phyloP scores from a whole-genome alignment of 495 filamentous ascomycete species.

The Pseudomonodictys pantanalensis region DNA sequence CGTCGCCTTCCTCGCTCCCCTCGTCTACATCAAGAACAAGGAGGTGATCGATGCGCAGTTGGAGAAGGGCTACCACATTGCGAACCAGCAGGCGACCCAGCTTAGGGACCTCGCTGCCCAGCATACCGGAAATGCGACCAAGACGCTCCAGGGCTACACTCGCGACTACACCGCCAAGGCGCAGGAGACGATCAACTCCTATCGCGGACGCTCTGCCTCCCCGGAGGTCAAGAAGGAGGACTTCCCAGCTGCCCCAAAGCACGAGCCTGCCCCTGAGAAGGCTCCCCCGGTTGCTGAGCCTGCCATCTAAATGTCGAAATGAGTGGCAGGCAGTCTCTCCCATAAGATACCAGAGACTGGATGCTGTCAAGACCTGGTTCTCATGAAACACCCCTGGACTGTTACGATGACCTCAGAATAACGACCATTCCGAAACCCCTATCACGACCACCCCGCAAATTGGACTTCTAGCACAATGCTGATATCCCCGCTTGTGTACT shows the following conservation, averaged over 20 bases:
- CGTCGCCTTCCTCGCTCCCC: slow-evolving; percentile 77
- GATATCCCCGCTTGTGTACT: too few relatives aligned
- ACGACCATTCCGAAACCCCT: too few relatives aligned
- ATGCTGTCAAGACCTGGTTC: too few relatives aligned
- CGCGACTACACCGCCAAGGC: slow-evolving; percentile 33
- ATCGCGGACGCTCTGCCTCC: slow-evolving; percentile 36
- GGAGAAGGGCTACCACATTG: slow-evolving; percentile 62
- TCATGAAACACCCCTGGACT: too few relatives aligned
- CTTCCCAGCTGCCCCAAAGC: slow-evolving; percentile 63
- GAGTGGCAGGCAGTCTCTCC: neutral
- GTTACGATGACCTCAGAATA: too few relatives aligned
- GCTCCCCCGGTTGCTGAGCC: slow-evolving; percentile 20
- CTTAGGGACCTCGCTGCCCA: slow-evolving; percentile 75
- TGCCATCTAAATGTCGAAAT: slow-evolving; percentile 1
- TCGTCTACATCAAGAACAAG: slow-evolving; percentile 89
- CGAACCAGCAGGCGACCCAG: slow-evolving; percentile 79
- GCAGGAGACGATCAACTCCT: slow-evolving; percentile 24
- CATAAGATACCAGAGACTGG: too few relatives aligned
- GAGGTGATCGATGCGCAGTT: slow-evolving; percentile 89
- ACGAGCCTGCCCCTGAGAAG: slow-evolving; percentile 45
- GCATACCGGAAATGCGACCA: slow-evolving; percentile 56
- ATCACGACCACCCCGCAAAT: too few relatives aligned
- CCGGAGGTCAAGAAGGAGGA: slow-evolving; percentile 48
- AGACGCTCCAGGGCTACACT: slow-evolving; percentile 30
- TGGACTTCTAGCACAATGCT: too few relatives aligned